Percentiles rank a stretch among this genome's conserved stretches.
These are phyloP conservation scores for Begonia fuchsioides DNA, from an alignment of 306 rosid genomes.

Conservation along the genomic window DNA sequence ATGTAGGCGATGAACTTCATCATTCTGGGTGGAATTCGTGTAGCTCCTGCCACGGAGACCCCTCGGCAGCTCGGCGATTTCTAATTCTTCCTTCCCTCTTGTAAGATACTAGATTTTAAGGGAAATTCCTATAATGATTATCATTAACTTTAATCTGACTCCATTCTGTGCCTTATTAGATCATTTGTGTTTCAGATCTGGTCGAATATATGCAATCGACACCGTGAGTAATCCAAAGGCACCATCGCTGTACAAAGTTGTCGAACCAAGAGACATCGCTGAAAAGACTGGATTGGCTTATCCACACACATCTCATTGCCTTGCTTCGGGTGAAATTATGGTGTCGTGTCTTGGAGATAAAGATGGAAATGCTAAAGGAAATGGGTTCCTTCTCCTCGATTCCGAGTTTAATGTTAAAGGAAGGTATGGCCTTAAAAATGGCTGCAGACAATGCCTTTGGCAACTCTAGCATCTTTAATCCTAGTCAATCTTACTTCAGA, in stretches of 20 bases:
- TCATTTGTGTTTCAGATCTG: slow-evolving; percentile 41
- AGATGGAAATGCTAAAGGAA: slow-evolving; percentile 81
- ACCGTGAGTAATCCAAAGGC: slow-evolving; percentile 66
- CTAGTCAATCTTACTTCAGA: too few species aligned
- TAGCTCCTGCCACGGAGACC: slow-evolving; percentile 92
- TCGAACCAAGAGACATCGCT: slow-evolving; percentile 45
- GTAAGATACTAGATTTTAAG: slow-evolving; percentile 19
- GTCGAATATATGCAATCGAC: slow-evolving; percentile 70
- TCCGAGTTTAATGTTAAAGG: slow-evolving; percentile 89
- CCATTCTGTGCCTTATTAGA: too few species aligned
- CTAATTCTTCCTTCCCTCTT: slow-evolving; percentile 55
- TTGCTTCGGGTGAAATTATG: slow-evolving; percentile 88
- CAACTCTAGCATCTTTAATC: too few species aligned
- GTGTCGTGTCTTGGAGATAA: slow-evolving; percentile 80
- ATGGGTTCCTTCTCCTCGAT: slow-evolving; percentile 93
- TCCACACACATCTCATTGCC: slow-evolving; percentile 95
- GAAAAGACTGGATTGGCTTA: slow-evolving; percentile 79
- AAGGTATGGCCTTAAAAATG: too few species aligned
- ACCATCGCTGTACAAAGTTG: slow-evolving; percentile 77
- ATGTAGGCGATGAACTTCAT: slow-evolving; percentile 77
- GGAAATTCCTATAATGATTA: too few species aligned
- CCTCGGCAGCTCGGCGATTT: slow-evolving; percentile 48
- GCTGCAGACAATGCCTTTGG: too few species aligned
- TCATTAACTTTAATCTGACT: too few species aligned
- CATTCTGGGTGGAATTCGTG: slow-evolving; percentile 94